A percentile compares a stretch with the other conserved stretches of the same genome.
Conservation (phyloP, 2,329 filamentous ascomycete species). For the Clathrospora elynae region DNA sequence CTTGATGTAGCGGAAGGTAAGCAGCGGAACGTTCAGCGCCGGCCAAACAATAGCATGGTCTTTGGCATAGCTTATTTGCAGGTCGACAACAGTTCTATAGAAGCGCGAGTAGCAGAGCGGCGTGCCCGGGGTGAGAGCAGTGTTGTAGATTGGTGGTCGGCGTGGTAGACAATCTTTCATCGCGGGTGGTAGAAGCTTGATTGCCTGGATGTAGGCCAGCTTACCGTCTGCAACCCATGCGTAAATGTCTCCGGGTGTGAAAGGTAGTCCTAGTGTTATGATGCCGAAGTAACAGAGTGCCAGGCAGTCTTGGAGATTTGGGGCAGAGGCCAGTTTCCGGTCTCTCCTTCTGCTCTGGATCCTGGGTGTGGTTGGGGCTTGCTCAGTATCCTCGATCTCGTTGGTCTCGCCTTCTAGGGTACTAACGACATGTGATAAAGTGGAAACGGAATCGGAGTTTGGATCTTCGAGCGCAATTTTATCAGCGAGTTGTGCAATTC, state of each 20-base stretch:
- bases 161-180: constrained; percentile 70
- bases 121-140: constrained; percentile 60
- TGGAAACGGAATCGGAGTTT: constrained; percentile 51
- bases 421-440: constrained; percentile 62
- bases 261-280: constrained; percentile 74
- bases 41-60: constrained; percentile 76
- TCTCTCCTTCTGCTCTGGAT: constrained; percentile 44
- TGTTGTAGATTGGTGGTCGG: constrained; percentile 66
- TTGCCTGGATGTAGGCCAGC: constrained; percentile 72
- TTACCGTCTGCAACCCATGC: constrained; percentile 69
- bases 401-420: constrained; percentile 58
- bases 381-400: constrained; percentile 46
- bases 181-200: constrained; percentile 62
- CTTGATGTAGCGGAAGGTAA: constrained; percentile 72
- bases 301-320: constrained; percentile 74
- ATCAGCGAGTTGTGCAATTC: constrained; percentile 63
- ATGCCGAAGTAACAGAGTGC: constrained; percentile 80
- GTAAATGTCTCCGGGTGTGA: constrained; percentile 74
- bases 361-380: constrained; percentile 34
- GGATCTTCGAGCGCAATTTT: constrained; percentile 47
- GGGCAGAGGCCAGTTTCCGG: constrained; percentile 58
- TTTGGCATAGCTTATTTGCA: constrained; percentile 66
- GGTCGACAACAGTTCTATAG: constrained; percentile 65
- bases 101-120: constrained; percentile 61
- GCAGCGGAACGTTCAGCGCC: constrained; percentile 69